Evolutionary conservation across 352 stramenopile genomes (phyloP), one percentile per base, ranked within the genome.

Genomic region (Detonula confervacea): DNA sequence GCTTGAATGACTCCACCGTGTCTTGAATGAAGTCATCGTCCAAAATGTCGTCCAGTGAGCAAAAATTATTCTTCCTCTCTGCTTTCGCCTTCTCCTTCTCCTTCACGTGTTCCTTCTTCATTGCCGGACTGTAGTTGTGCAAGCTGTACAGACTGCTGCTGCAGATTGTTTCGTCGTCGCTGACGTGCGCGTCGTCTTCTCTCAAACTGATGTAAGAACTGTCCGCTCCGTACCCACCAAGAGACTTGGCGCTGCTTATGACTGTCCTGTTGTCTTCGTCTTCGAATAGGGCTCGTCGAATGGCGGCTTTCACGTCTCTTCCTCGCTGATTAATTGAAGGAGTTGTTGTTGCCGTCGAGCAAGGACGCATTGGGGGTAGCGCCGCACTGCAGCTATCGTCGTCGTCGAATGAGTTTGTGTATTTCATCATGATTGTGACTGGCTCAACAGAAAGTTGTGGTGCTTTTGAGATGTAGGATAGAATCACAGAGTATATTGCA

Each of bases 141-240:
- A 56, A 14, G 14, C 47, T 56, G 47, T 56, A 56, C 18, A 56
- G 47, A 14, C 8, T 56, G 24, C 24, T 24, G 47, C 47, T 56
- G 47, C 5, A 11, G 47, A 56, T 56, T 29, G 47, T 56, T 8
- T 56, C 47, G 14, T 56, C 47, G 47, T 56, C 47, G 18, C 14
- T n/a, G n/a, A n/a, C n/a, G n/a, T n/a, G n/a, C n/a, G n/a, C 47
- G 47, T 5, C 47, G 47, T 29, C 5, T 5, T 24, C 47, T 29
- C 24, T 14, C 18, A 56, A 56, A 14, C 33, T 42, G 5, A 42
- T 42, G 33, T 12, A 42, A 42, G 33, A 42, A n/a, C n/a, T n/a
- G 33, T 42, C 11, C 11, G 33, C 5, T 42, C 5, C 11, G 5
- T 42, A 5, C 11, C 33, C 33, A 12, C 33, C 33, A 12, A 11